These are phyloP conservation scores for Scheffersomyces ergatensis DNA, from an alignment of 805 yeast species.

Conservation along the genomic window DNA sequence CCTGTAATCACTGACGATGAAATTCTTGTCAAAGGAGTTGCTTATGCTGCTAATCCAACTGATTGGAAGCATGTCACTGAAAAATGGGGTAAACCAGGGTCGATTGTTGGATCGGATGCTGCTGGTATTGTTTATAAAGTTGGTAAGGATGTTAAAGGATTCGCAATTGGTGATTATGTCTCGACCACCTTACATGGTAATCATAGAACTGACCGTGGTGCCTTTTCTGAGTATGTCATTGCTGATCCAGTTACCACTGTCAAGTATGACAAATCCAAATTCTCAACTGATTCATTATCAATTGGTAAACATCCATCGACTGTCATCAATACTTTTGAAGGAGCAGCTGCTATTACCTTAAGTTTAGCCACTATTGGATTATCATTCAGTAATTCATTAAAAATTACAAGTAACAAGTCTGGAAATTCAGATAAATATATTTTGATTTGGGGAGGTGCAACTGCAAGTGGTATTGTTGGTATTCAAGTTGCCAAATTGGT, in stretches of 20 bases:
- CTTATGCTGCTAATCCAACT: conserved; percentile 65
- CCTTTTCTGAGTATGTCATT: conserved; percentile 44
- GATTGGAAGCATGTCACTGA: conserved; percentile 62
- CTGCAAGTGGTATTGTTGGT: conserved; percentile 57
- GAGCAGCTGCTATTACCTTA: conserved; percentile 14
- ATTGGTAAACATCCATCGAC: conserved; percentile 7
- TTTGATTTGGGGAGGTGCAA: conserved; percentile 67
- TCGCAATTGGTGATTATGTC: conserved; percentile 53
- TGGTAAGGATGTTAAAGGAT: conserved; percentile 40
- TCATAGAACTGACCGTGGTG: conserved; percentile 48
- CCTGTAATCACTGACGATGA: conserved; percentile 14
- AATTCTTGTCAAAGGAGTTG: conserved; percentile 48
- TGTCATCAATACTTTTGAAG: conserved; percentile 13
- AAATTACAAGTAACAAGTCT: conserved; percentile 5
- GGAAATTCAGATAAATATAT: conserved; percentile 25
- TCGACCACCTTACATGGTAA: conserved; percentile 57
- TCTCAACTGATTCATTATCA: conserved; percentile 6
- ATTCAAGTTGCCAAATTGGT: conserved; percentile 52
- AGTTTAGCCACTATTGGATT: conserved; percentile 14
- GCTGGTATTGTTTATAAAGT: conserved; percentile 56
- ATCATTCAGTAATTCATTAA: conserved; percentile 11
- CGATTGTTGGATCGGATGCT: conserved; percentile 58
- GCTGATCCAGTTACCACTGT: conserved; percentile 15
- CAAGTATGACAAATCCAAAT: conserved; percentile 11
- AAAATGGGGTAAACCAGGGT: conserved; percentile 39